Base-by-base conservation (phyloP, 305 asterid species). In the Ajuga reptans region DNA sequence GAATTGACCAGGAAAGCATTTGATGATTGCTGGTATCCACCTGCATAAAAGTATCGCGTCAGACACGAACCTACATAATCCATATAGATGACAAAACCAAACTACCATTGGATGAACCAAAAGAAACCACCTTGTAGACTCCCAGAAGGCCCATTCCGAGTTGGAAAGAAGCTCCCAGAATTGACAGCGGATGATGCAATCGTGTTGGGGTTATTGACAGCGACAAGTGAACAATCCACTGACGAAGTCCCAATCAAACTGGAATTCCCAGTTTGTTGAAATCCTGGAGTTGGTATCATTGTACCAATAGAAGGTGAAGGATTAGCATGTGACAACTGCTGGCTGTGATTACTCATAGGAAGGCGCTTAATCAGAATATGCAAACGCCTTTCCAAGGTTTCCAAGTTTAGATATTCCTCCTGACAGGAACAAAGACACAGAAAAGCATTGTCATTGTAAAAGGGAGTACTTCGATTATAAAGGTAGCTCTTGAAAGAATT, bases 231-330 rank as follows among this genome's bases (percentile, higher is more conserved):
- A 77, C 79, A 79, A 77, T 88, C 93, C 76, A 83, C 71, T 53
- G 88, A 75, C 43, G 95, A 77, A 64, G 84, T 71, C 49, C 83
- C 91, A 51, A 70, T 69, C 49, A 84, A 66, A 82, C 79, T 79
- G 34, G 88, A 68, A 72, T 84, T 90, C 73, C 84, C 90, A 82
- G 82, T 71, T 78, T 88, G 96, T 61, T 86, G 83, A 82, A 89
- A 82, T 37, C 99, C 97, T 66, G 99, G 99, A 50, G 97, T 91
- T 67, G 99, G 99, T 69, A 93, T 93, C 99, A 93, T 93, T 50
- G 96, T 83, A 64, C 96, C 89, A 65, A 84, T 50, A 45, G 96
- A 79, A 50, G 89, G 79, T 34, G 91, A 79, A 52, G 95, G 73
- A 83, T 77, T 89, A 49, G 78, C 78, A 70, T 85, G 91, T 67